Percentiles rank a stretch among this genome's conserved stretches.
phyloP scores from a whole-genome alignment of 2,329 filamentous ascomycete genomes.

The Cercospora sp. region DNA sequence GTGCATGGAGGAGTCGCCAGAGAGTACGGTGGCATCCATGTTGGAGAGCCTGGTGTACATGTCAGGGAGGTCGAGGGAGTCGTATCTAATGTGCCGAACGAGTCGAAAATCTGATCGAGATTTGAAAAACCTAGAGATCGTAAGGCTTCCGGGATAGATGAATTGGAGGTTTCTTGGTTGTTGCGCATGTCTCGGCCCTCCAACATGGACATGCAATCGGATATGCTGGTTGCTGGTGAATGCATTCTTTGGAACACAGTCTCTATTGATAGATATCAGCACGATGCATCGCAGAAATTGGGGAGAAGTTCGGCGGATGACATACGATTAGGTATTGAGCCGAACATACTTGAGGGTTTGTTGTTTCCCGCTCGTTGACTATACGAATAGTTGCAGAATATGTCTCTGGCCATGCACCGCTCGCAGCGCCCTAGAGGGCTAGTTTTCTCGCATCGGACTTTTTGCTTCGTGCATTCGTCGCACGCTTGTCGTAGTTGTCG shows the following conservation, averaged over 20 bases:
- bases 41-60: background rate
- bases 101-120: background rate
- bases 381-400: background rate
- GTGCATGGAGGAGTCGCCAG: background rate
- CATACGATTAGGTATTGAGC: background rate
- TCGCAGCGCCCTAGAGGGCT: background rate
- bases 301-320: background rate
- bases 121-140: background rate
- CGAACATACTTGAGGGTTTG: background rate
- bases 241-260: background rate
- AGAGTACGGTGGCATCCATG: background rate
- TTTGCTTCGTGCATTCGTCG: background rate
- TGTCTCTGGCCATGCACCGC: background rate
- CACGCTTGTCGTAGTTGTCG: background rate
- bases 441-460: background rate
- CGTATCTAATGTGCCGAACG: background rate
- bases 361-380: background rate
- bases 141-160: background rate
- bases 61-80: background rate
- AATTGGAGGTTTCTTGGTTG: background rate
- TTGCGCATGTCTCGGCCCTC: background rate
- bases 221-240: background rate
- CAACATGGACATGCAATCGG: background rate
- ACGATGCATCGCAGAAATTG: background rate
- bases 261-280: background rate